Evolutionary conservation across 805 yeast species (phyloP), one percentile per base, ranked within the genome.

Genomic region (Dipodascus geniculatus): DNA sequence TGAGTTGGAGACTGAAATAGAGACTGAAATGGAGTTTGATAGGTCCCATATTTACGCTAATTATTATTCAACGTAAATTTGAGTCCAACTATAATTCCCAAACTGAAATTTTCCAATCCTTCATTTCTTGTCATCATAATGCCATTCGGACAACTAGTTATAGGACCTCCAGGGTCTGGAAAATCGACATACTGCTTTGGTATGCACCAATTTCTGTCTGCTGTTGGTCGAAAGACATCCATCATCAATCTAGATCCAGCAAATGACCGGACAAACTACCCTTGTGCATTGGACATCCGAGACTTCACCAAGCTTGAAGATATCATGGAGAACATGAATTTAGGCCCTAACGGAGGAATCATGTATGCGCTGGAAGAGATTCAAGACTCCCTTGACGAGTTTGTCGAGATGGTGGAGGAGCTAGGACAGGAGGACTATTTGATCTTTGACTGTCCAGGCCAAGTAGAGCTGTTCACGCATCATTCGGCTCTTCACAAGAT

Each of bases 81-180:
- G n/a, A n/a, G n/a, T n/a, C n/a, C n/a, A n/a, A n/a, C n/a, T n/a
- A n/a, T n/a, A n/a, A n/a, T n/a, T n/a, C n/a, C n/a, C n/a, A n/a
- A n/a, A n/a, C n/a, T n/a, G n/a, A n/a, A n/a, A n/a, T n/a, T n/a
- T n/a, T n/a, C n/a, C n/a, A n/a, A 42, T 42, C 22, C 22, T 19
- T 33, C 28, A 42, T 51, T 47, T n/a, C n/a, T n/a, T n/a, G n/a
- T n/a, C n/a, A n/a, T n/a, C 47, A 23, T 24, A 31, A 58, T 64
- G 64, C 59, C 61, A 38, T 68, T 86, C 68, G 96, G 95, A 2
- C 96, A 93, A 69, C 79, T 93, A 8, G 90, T 91, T 8, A 88
- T 93, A 42, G 99, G 99, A 0, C 98, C 99, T 0, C 99, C 99
- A 0, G 99, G 99, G 1, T 78, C 96, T 0, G 99, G 99, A 1